These are phyloP conservation scores for Plasmodium sp. DNA, from an alignment of 169 alveolate genomes.

Conservation along the genomic window DNA sequence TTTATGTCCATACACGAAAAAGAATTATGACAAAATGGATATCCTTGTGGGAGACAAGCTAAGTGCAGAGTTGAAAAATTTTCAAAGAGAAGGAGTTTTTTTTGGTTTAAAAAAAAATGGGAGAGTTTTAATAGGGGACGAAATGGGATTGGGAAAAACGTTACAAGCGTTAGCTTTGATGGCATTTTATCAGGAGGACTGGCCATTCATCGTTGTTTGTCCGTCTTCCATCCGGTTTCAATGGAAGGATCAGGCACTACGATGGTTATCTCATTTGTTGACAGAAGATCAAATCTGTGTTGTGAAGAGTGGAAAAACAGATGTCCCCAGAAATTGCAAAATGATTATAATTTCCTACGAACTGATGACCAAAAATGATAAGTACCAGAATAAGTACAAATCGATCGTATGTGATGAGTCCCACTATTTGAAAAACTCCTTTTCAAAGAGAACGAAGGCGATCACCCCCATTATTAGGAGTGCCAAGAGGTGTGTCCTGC, in stretches of 20 bases:
- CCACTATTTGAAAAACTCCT: conserved; percentile 94
- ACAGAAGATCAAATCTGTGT: conserved; percentile 78
- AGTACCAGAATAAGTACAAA: conserved; percentile 73
- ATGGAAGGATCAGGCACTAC: conserved; percentile 94
- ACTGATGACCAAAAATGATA: conserved; percentile 80
- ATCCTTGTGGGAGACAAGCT: conserved; percentile 79
- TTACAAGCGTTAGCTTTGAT: conserved; percentile 96
- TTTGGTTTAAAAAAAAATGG: conserved; percentile 94
- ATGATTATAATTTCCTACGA: conserved; percentile 88
- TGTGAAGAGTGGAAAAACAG: conserved; percentile 79
- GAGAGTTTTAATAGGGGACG: conserved; percentile 96
- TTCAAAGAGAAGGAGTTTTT: conserved; percentile 95
- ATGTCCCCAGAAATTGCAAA: conserved; percentile 13
- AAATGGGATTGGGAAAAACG: conserved; percentile 99
- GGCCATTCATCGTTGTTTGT: conserved; percentile 97
- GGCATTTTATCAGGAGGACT: conserved; percentile 91
- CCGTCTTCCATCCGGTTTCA: conserved; percentile 95
- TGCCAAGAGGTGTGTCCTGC: conserved; percentile 91
- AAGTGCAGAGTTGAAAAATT: conserved; percentile 85
- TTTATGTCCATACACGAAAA: conserved; percentile 74
- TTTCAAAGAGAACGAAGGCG: conserved; percentile 92
- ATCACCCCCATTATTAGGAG: conserved; percentile 92
- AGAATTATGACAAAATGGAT: conserved; percentile 59
- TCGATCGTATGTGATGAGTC: conserved; percentile 96
- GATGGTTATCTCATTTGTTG: conserved; percentile 92